A percentile compares a stretch with the other conserved stretches of the same genome.
Evolutionary conservation across 164 flowering plant genomes (phyloP).

Genomic region (Vitis rotundifolia): DNA sequence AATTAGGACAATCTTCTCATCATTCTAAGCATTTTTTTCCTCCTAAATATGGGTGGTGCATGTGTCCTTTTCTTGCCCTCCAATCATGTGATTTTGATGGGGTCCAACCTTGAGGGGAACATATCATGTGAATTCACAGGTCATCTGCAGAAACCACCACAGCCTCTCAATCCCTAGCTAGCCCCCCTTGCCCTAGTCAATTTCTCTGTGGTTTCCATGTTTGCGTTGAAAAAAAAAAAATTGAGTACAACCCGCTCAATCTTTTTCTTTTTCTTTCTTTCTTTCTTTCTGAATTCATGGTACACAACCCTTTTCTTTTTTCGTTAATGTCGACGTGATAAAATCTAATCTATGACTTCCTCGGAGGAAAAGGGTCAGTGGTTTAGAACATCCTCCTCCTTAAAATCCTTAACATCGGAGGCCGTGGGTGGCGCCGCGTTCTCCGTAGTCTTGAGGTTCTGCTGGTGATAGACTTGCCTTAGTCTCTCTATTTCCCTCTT

Average conservation of each 20-base stretch:
- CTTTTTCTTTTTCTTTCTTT: too few relatives aligned
- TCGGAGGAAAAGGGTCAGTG: too few relatives aligned
- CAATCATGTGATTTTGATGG: slow-evolving; percentile 22
- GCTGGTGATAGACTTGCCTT: slow-evolving; percentile 72
- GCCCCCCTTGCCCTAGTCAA: background rate
- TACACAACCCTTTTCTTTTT: too few relatives aligned
- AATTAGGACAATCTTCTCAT: background rate
- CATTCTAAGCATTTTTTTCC: background rate
- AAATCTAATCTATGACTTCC: too few relatives aligned
- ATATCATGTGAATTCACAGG: slow-evolving; percentile 24
- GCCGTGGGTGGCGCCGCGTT: slow-evolving; percentile 9
- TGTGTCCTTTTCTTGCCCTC: slow-evolving; percentile 9
- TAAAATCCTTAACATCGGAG: too few relatives aligned
- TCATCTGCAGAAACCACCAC: background rate
- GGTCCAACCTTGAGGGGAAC: slow-evolving; percentile 18
- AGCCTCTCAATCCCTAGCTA: background rate
- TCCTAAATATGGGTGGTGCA: slow-evolving; percentile 1
- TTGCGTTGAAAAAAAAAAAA: too few relatives aligned
- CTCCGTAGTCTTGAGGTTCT: slow-evolving; percentile 53
- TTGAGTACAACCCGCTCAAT: too few relatives aligned
- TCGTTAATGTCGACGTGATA: too few relatives aligned
- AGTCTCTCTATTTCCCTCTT: slow-evolving; percentile 86
- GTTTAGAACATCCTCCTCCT: too few relatives aligned
- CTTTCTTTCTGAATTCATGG: too few relatives aligned
- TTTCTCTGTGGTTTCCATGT: background rate